These are phyloP conservation scores for Podochytrium sp. DNA, from an alignment of 192 early-diverging fungal genomes.

Conservation along the genomic window DNA sequence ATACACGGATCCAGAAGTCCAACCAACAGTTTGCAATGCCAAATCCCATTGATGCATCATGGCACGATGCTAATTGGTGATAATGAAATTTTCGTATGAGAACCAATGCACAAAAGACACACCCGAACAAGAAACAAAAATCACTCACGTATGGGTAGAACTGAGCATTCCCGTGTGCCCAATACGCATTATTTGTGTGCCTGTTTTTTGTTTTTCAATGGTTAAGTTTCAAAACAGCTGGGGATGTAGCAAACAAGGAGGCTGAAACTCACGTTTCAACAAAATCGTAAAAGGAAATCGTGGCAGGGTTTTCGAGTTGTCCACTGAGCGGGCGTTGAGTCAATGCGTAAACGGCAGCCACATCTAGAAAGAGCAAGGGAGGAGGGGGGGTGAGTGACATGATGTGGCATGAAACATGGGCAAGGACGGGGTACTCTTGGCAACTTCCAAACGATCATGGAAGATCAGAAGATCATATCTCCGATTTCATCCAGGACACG, in stretches of 20 bases:
- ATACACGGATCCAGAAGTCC: neutral
- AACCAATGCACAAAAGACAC: neutral
- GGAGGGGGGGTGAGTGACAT: too few relatives aligned
- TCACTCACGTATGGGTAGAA: conserved; percentile 22
- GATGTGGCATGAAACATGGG: too few relatives aligned
- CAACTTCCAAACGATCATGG: too few relatives aligned
- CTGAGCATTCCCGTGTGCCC: conserved; percentile 29
- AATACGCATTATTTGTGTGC: neutral
- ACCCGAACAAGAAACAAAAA: neutral
- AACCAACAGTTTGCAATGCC: neutral
- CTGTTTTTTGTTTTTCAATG: too few relatives aligned
- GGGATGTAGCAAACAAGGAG: too few relatives aligned
- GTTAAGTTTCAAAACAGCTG: too few relatives aligned
- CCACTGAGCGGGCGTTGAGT: neutral
- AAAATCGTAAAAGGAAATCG: neutral
- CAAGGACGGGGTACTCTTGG: too few relatives aligned
- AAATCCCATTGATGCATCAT: conserved; percentile 10
- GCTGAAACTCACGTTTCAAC: neutral
- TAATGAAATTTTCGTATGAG: neutral
- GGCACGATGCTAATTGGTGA: conserved; percentile 16
- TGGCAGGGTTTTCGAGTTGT: neutral
- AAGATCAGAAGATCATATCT: too few relatives aligned
- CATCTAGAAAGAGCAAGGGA: too few relatives aligned
- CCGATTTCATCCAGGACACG: too few relatives aligned
- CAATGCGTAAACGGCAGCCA: neutral